A percentile compares a stretch with the other conserved stretches of the same genome.
phyloP scores from a whole-genome alignment of 176 grass and related monocot genomes.

The Cenchrus purpureus region DNA sequence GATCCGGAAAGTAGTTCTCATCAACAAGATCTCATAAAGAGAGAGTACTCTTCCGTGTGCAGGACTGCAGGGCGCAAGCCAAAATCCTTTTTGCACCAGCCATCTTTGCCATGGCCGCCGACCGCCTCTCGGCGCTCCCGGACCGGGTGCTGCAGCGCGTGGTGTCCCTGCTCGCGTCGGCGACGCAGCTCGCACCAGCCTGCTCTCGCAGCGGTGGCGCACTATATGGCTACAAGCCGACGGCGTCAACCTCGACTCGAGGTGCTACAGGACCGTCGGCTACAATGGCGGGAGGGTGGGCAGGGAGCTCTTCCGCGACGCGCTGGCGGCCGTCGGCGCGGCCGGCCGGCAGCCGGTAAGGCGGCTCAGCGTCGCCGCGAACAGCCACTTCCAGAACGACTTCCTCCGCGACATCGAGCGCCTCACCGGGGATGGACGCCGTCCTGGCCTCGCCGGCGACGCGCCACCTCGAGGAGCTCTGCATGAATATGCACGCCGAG shows the following conservation, averaged over 20 bases:
- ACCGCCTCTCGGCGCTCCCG: no score
- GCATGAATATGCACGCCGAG: rapidly evolving
- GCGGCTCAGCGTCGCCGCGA: neutral
- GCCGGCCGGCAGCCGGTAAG: neutral
- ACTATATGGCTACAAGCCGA: no score
- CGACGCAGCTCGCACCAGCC: no score
- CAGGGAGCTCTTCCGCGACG: neutral
- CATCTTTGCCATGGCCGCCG: no score
- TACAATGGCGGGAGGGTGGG: neutral
- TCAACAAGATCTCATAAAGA: no score
- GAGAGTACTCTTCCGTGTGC: no score
- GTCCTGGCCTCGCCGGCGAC: neutral
- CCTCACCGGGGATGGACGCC: neutral
- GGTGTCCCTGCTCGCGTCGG: no score
- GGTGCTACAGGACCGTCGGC: neutral
- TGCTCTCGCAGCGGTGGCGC: neutral
- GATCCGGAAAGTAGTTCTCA: no score
- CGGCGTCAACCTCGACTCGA: neutral
- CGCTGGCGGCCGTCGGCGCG: neutral
- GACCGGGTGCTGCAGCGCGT: no score
- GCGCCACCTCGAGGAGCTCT: conserved; percentile 3
- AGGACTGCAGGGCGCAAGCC: no score
- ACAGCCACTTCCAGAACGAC: neutral
- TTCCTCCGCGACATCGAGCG: neutral
- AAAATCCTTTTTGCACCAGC: no score